phyloP scores from a whole-genome alignment of 306 rosid genomes.

The Cucumis melo region DNA sequence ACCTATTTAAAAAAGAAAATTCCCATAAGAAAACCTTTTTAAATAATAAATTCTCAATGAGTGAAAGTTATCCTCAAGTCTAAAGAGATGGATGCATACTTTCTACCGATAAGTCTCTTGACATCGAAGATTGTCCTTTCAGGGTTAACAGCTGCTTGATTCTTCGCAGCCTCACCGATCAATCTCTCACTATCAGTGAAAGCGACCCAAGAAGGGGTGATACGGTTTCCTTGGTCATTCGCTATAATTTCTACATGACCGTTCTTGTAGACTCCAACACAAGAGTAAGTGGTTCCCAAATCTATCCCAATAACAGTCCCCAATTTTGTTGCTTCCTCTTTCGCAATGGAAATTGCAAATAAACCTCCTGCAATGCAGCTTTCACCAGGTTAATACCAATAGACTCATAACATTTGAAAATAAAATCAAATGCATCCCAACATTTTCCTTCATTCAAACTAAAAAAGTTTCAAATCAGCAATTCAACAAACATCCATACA shows the following conservation, averaged over 20 bases:
- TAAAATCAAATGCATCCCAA: neutral
- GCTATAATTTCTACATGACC: conserved; percentile 99
- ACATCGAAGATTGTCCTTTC: conserved; percentile 97
- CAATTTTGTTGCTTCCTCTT: conserved; percentile 78
- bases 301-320: conserved; percentile 97
- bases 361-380: conserved; percentile 38
- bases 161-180: conserved; percentile 99
- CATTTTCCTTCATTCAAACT: neutral
- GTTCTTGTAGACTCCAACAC: conserved; percentile 95
- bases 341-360: conserved; percentile 67
- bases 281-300: conserved; percentile 91
- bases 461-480: neutral
- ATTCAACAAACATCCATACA: neutral
- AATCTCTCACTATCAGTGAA: conserved; percentile 80
- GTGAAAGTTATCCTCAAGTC: neutral
- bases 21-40: neutral
- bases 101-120: conserved; percentile 94
- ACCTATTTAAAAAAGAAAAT: conserved; percentile 27
- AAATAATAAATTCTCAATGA: neutral
- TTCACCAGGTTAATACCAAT: conserved; percentile 13
- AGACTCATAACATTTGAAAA: neutral
- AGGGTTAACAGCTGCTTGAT: conserved; percentile 89
- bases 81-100: conserved; percentile 27
- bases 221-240: conserved; percentile 97
- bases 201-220: conserved; percentile 97